Percentiles rank a stretch among this genome's conserved stretches.
phyloP scores from a whole-genome alignment of 177 flowering plant genomes.

The Vitis hybrid region DNA sequence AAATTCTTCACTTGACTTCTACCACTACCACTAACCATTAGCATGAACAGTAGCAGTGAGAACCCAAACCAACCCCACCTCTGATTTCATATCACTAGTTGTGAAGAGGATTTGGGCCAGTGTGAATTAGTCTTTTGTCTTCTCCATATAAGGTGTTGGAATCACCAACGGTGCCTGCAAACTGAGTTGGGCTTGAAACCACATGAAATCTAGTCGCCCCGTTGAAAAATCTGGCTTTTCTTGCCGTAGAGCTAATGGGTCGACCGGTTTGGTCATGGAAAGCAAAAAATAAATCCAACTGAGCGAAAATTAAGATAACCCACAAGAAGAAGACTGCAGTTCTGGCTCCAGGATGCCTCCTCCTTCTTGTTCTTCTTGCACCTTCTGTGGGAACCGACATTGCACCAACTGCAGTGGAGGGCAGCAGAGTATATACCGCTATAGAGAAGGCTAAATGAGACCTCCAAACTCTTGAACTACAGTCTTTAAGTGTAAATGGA shows the following conservation, averaged over 20 bases:
- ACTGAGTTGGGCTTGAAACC: constrained; percentile 18
- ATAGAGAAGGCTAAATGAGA: too few species aligned
- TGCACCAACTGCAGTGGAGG: not conserved
- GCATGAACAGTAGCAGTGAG: too few species aligned
- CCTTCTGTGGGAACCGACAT: constrained; percentile 8
- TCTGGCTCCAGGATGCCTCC: constrained; percentile 7
- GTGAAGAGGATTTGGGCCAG: constrained; percentile 93
- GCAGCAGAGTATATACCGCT: too few species aligned
- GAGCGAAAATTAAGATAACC: constrained; percentile 35
- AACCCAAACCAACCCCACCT: not conserved
- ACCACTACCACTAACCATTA: not conserved
- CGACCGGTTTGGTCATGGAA: constrained; percentile 1
- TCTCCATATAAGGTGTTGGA: constrained; percentile 35
- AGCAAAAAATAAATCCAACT: constrained; percentile 16
- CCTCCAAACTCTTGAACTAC: too few species aligned
- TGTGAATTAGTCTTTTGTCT: constrained; percentile 67
- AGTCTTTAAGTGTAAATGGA: not conserved
- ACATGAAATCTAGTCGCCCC: constrained; percentile 14
- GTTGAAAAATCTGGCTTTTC: constrained; percentile 37
- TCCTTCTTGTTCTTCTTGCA: constrained; percentile 16
- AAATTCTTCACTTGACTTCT: not conserved
- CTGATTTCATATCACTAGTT: constrained; percentile 32
- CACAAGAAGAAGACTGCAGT: constrained; percentile 33
- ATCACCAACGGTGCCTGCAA: constrained; percentile 9
- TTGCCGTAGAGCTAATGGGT: constrained; percentile 21